Evolutionary conservation across 2,329 filamentous ascomycete genomes (phyloP).

Genomic region (Penicillium verrucosum): DNA sequence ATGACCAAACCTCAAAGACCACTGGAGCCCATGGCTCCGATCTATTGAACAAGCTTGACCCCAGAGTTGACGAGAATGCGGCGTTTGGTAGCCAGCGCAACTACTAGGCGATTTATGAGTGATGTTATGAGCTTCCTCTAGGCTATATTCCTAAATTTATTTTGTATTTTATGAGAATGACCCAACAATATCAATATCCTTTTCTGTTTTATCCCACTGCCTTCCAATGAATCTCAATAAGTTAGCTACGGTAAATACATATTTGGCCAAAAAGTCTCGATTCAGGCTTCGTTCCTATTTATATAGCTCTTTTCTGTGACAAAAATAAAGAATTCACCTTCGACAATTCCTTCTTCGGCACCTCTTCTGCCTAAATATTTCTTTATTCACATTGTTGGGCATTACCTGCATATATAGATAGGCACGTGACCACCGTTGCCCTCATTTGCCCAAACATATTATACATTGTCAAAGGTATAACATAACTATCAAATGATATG

Average conservation of each 20-base stretch:
- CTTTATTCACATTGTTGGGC: background rate
- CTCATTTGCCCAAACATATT: background rate
- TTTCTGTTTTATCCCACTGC: background rate
- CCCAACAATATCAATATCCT: background rate
- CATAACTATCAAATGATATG: background rate
- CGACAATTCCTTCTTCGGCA: background rate
- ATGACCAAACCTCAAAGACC: slow-evolving; percentile 2
- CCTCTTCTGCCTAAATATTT: background rate
- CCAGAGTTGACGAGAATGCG: slow-evolving; percentile 13
- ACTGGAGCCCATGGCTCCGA: slow-evolving; percentile 46
- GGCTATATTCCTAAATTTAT: background rate
- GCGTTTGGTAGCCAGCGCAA: slow-evolving; percentile 11
- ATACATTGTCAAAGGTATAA: background rate
- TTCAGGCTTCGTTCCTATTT: background rate
- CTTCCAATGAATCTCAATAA: background rate
- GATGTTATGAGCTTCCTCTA: background rate
- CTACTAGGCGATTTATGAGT: slow-evolving; percentile 6
- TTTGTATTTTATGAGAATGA: background rate
- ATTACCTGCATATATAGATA: background rate
- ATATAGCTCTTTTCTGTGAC: background rate
- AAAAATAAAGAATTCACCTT: background rate
- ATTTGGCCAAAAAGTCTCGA: too few relatives aligned
- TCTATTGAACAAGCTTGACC: slow-evolving; percentile 44
- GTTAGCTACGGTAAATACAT: background rate
- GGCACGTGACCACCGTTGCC: background rate